Conservation (phyloP, 1,139 yeast genomes). For the Sugiyamaella castrensis region DNA sequence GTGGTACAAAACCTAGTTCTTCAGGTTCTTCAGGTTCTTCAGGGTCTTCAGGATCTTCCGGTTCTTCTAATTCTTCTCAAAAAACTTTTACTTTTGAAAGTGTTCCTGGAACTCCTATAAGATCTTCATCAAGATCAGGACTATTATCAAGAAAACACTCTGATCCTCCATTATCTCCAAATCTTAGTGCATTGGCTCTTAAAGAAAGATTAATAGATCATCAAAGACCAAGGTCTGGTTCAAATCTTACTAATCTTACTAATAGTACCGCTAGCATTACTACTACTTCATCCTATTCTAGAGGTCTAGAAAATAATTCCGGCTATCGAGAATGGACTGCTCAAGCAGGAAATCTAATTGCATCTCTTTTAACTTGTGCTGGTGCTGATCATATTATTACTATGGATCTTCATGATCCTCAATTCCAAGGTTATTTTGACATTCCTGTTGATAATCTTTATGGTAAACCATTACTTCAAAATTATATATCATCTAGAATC, state of each 20-base stretch:
- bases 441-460: conserved; percentile 90
- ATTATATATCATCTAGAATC: conserved; percentile 69
- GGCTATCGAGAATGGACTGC: conserved; percentile 96
- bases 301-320: conserved; percentile 39
- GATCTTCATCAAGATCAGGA: conserved; percentile 28
- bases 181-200: conserved; percentile 9
- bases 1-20: neutral
- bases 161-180: conserved; percentile 4
- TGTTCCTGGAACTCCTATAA: conserved; percentile 58
- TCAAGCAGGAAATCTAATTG: conserved; percentile 90
- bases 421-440: conserved; percentile 90
- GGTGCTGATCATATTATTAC: conserved; percentile 97
- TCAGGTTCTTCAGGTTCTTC: no score
- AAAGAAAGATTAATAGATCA: conserved; percentile 12
- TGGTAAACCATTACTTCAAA: conserved; percentile 78
- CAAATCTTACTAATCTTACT: neutral
- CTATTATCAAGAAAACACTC: conserved; percentile 1
- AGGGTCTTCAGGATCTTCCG: no score
- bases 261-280: neutral
- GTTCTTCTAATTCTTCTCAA: conserved; percentile 15
- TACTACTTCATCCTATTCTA: neutral
- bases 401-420: conserved; percentile 96
- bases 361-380: conserved; percentile 82
- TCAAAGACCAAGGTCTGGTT: conserved; percentile 8
- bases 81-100: conserved; percentile 54